Base-by-base conservation (phyloP, 768 basidiomycete species). In the Suillus alpinus region DNA sequence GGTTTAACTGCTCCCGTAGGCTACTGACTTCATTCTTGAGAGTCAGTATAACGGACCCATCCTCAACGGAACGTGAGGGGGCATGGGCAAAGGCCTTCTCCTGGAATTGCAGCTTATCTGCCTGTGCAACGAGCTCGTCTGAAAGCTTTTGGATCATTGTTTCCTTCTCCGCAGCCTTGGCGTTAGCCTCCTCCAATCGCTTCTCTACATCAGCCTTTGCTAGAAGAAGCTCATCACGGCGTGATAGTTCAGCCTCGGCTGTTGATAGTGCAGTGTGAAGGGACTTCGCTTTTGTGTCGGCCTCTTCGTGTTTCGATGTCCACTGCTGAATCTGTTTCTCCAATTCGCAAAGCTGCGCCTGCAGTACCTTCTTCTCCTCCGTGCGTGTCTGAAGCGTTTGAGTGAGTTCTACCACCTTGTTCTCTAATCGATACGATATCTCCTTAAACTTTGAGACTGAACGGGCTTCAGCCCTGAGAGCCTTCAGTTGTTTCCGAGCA, bases 391-490 rank as follows among this genome's bases (percentile, higher is more conserved):
- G 97, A 13, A 99, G 83, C 16, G 79, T 86, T 72, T 99, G 97
- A 0, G 97, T 98, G 63, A 99, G 89, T 72, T 98, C 96, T 61
- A 99, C 94, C 47, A 99, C 97, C 78, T 98, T 99, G 82, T 98
- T 99, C 79, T 99, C 97, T 59, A 99, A 82, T 66, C 86, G 87
- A 71, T 98, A 98, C 0, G 96, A 98, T 66, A 96, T 97, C 77
- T 97, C 95, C 78, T 97, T 98, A 86, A 96, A 98, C 72, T 95
- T 97, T 66, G 92, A 91, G 32, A 95, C 95, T 1, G 97, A 98
- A 56, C 95, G 93, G 6, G 97, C 97, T 75, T 99, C 97, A 8
- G 88, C 84, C 69, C 84, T 89, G 64, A 99, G 85, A 10, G 77
- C 79, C 67, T 89, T 91, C 64, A 99, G 85, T 71, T 98, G 87